Conservation (phyloP, 805 yeast species). For the Zygotorulaspora chibaensis region DNA sequence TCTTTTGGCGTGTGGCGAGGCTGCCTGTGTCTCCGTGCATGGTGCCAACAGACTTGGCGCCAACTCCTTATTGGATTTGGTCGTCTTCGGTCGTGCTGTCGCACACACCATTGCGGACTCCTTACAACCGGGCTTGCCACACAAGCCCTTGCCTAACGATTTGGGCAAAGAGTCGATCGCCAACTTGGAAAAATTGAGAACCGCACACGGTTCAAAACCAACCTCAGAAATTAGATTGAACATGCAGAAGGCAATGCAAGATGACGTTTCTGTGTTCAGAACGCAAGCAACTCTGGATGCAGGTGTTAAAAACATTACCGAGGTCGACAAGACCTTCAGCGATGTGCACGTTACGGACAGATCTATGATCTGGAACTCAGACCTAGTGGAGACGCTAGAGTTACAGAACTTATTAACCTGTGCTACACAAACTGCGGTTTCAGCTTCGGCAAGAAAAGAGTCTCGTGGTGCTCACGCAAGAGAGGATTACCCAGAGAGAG, state of each 20-base stretch:
- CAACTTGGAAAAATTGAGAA: constrained; percentile 84
- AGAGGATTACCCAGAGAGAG: constrained; percentile 95
- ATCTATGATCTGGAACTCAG: constrained; percentile 99
- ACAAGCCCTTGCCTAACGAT: constrained; percentile 75
- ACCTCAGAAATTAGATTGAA: constrained; percentile 86
- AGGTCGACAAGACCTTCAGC: constrained; percentile 67
- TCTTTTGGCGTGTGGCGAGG: constrained; percentile 95
- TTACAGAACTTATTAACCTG: constrained; percentile 94
- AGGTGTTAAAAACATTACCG: constrained; percentile 77
- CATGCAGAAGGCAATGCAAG: constrained; percentile 96
- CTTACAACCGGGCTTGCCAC: constrained; percentile 85
- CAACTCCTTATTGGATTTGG: constrained; percentile 91
- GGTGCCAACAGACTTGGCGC: constrained; percentile 99
- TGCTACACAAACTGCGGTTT: constrained; percentile 90
- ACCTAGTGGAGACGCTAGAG: constrained; percentile 92
- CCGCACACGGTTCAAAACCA: constrained; percentile 71
- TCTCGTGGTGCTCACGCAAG: constrained; percentile 99
- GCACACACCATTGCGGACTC: constrained; percentile 84
- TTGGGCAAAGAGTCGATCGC: constrained; percentile 87
- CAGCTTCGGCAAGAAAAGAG: constrained; percentile 94
- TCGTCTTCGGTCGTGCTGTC: constrained; percentile 98
- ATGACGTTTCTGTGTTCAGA: constrained; percentile 95
- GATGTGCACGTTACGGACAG: constrained; percentile 88
- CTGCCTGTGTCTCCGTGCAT: constrained; percentile 98
- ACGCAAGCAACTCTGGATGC: constrained; percentile 85